Evolutionary conservation across 2,329 filamentous ascomycete genomes (phyloP).

Genomic region (Xylariaceae sp.): DNA sequence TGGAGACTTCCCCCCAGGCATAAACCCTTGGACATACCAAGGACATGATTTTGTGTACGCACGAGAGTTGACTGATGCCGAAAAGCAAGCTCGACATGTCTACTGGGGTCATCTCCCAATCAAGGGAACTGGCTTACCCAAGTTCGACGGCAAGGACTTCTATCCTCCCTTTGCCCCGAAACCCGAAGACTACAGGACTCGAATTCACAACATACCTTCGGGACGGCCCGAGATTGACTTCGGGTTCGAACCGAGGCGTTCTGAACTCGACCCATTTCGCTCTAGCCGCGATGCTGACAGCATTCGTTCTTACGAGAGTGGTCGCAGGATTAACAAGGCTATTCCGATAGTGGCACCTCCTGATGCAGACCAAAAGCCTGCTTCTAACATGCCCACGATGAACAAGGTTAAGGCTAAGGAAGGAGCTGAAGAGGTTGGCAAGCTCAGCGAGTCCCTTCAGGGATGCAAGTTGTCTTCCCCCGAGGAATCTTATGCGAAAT

Average conservation of each 20-base stretch:
- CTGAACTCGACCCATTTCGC: slow-evolving; percentile 39
- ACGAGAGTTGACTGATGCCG: slow-evolving; percentile 64
- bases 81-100: slow-evolving; percentile 63
- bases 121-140: slow-evolving; percentile 61
- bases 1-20: slow-evolving; percentile 56
- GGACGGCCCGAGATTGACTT: slow-evolving; percentile 26
- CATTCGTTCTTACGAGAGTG: slow-evolving; percentile 34
- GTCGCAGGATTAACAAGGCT: slow-evolving; percentile 42
- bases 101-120: slow-evolving; percentile 66
- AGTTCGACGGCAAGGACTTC: slow-evolving; percentile 70
- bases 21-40: slow-evolving; percentile 49
- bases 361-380: slow-evolving; percentile 29
- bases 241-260: slow-evolving; percentile 17
- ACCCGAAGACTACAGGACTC: slow-evolving; percentile 16
- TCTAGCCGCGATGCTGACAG: slow-evolving; percentile 31
- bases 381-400: slow-evolving; percentile 2
- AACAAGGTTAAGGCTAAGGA: slow-evolving; percentile 13
- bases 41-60: slow-evolving; percentile 61
- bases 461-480: slow-evolving; percentile 23
- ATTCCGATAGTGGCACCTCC: slow-evolving; percentile 44
- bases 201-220: neutral
- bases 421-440: slow-evolving; percentile 16
- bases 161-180: slow-evolving; percentile 64
- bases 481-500: slow-evolving; percentile 18
- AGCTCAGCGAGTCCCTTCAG: slow-evolving; percentile 20